Evolutionary conservation across 495 filamentous ascomycete genomes (phyloP).

Genomic region (Aspergillus sclerotioniger): DNA sequence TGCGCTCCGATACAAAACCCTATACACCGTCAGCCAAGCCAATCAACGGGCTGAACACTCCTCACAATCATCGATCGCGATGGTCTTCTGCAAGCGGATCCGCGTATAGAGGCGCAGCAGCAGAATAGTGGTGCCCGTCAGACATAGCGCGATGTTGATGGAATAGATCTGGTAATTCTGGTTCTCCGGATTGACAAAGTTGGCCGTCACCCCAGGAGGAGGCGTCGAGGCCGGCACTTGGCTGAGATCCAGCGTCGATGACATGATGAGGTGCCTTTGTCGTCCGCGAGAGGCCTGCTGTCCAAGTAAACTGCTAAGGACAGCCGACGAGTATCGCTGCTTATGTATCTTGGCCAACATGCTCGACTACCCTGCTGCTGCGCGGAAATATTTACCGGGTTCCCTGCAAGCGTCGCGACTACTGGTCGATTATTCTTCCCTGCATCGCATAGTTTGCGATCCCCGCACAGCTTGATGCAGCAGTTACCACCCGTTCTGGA

Average conservation of each 20-base stretch:
- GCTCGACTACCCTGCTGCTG: no score
- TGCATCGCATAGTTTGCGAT: no score
- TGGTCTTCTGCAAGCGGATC: not conserved
- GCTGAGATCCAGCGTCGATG: slow-evolving; percentile 10
- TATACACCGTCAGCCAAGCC: not conserved
- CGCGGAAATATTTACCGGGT: no score
- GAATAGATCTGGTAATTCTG: slow-evolving; percentile 13
- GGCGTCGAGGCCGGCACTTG: slow-evolving; percentile 13
- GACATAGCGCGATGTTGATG: slow-evolving; percentile 11
- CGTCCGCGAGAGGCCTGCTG: no score
- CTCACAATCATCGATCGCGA: slow-evolving; percentile 9
- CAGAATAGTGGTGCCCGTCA: slow-evolving; percentile 6
- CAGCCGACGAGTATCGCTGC: no score
- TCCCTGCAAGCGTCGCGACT: no score
- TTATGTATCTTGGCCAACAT: no score
- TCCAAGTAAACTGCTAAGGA: no score
- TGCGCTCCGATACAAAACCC: slow-evolving; percentile 5
- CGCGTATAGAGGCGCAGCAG: slow-evolving; percentile 13
- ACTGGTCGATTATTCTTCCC: no score
- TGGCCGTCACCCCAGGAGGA: slow-evolving; percentile 22
- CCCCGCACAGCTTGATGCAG: no score
- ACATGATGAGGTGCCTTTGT: not conserved
- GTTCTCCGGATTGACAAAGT: slow-evolving; percentile 17
- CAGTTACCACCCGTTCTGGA: no score
- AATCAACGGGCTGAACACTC: not conserved